phyloP scores from a whole-genome alignment of 2,329 filamentous ascomycete genomes.

The Penicillium brevicompactum region DNA sequence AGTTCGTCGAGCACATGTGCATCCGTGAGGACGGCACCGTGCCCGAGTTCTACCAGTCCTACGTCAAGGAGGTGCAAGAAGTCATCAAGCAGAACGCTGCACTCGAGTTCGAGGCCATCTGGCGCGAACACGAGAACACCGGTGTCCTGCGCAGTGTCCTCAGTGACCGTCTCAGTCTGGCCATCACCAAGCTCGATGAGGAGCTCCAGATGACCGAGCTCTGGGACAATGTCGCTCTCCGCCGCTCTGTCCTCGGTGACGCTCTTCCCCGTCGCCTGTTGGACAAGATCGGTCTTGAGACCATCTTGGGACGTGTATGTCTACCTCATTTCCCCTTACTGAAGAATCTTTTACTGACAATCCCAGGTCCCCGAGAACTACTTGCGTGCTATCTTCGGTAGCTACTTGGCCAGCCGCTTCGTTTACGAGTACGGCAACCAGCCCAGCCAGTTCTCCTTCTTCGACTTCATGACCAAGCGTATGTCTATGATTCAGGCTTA shows the following conservation, averaged over 20 bases:
- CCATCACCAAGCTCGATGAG: conserved; percentile 96
- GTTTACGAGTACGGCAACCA: conserved; percentile 93
- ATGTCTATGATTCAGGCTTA: conserved; percentile 33
- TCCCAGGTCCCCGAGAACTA: conserved; percentile 81
- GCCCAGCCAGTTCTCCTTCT: conserved; percentile 96
- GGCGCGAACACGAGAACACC: conserved; percentile 86
- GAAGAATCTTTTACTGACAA: conserved; percentile 19
- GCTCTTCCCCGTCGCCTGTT: conserved; percentile 82
- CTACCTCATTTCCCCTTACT: not conserved
- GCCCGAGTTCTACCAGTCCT: conserved; percentile 88
- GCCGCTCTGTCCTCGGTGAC: conserved; percentile 76
- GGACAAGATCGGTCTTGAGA: conserved; percentile 87
- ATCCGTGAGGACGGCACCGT: conserved; percentile 73
- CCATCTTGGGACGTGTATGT: conserved; percentile 75
- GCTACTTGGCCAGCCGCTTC: conserved; percentile 91
- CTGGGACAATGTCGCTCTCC: conserved; percentile 80
- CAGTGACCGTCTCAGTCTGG: conserved; percentile 84
- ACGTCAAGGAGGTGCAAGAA: conserved; percentile 87
- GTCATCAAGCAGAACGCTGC: conserved; percentile 89
- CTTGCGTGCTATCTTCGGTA: conserved; percentile 92
- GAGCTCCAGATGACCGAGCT: conserved; percentile 91
- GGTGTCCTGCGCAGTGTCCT: conserved; percentile 80
- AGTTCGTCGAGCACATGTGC: conserved; percentile 94
- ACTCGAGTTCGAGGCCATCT: conserved; percentile 97
- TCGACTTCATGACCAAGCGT: conserved; percentile 69